Base-by-base conservation (phyloP, 257 asterid species). In the Salvia hispanica region DNA sequence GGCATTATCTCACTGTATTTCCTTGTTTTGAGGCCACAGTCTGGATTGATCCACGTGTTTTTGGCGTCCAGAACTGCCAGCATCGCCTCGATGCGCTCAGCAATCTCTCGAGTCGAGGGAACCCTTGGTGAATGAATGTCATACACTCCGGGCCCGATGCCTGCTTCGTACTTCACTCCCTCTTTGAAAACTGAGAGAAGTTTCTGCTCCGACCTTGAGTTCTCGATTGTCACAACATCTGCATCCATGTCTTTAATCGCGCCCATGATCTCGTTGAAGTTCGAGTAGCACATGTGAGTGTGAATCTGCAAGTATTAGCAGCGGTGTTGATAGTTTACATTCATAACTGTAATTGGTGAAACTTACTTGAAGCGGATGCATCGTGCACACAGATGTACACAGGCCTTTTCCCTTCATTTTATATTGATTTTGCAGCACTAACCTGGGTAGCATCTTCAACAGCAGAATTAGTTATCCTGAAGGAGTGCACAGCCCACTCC, bases 221-320 rank as follows among this genome's bases (percentile, higher is more conserved):
- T 90, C 85, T 90, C 97, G 5, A 90, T 88, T 0, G 95, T 87
- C 77, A 90, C 81, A 52, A 90, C 97, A 76, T 90, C 95, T 2
- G 95, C 95, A 64, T 90, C 97, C 97, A 90, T 90, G 83, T 85
- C 82, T 11, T 82, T 84, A 78, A 87, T 87, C 0, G 97, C 83
- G 55, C 81, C 84, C 72, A 90, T 90, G 50, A 90, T 90, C 47
- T 90, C 96, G 16, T 75, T 75, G 75, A 90, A 90, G 88, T 87
- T 87, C 43, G 96, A 90, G 88, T 90, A 90, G 73, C 97, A 90
- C 97, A 90, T 90, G 74, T 90, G 97, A 50, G 97, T 90, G 84
- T 90, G 97, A 78, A 90, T 85, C 95, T 90, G 88, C 7, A 2
- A 25, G 31, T 25, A 25, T 36, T 36, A 36, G 7, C 7, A 6